Base-by-base conservation (phyloP, 768 basidiomycete genomes). In the Lactarius evosmus region DNA sequence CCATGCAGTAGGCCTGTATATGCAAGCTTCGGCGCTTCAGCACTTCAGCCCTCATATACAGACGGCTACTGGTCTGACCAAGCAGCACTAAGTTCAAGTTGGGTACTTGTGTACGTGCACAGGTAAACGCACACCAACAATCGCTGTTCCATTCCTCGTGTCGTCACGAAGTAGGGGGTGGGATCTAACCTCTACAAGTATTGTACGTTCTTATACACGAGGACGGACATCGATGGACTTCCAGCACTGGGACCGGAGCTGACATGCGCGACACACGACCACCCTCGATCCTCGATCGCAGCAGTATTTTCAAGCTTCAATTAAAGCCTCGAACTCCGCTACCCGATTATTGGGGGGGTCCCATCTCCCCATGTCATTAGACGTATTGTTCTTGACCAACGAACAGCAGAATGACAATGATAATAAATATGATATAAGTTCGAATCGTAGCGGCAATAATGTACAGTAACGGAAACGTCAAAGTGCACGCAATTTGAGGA, bases 271-370 rank as follows among this genome's bases (percentile, higher is more conserved):
- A n/a, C n/a, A n/a, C n/a, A 41, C 40, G 41, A 41, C 41, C 3
- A 46, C 44, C 44, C 46, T 49, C 46, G 46, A 49, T 49, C 46
- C 11, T 25, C 46, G 46, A 49, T 49, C 46, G 6, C 46, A 49
- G 44, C n/a, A 38, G 16, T 9, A 33, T 33, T 33, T 33, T 33
- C 33, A 7, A n/a, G 17, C n/a, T 44, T 54, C 53, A 34, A 54
- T 55, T 9, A 51, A 52, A 29, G 25, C 12, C 7, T 29, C 16
- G 36, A 54, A 61, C 60, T 61, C 38, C 60, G 60, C 52, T 41
- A 27, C 52, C 40, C 32, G 36, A 36, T 0, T n/a, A n/a, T 51
- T 25, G 9, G 5, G 25, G 46, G 12, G 22, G 25, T 19, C 34
- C 38, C 1, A 32, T 17, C 4, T 11, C 22, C 54, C 27, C 36